Base-by-base conservation (phyloP, 2,329 filamentous ascomycete genomes). In the Colletotrichum kahawae region DNA sequence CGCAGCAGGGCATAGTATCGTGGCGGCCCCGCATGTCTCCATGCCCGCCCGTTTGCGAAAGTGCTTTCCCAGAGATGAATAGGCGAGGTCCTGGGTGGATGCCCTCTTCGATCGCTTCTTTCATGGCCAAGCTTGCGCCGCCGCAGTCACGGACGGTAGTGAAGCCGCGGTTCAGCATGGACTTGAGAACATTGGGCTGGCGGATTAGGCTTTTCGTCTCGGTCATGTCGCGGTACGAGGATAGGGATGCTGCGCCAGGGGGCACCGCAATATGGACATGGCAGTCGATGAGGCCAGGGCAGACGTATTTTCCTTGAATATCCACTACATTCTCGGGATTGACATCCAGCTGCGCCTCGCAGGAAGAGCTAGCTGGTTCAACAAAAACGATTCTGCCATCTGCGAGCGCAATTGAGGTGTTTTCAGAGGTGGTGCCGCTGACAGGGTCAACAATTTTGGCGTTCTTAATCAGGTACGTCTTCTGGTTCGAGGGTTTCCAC, bases 41-140 rank as follows among this genome's bases (percentile, higher is more conserved):
- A 76, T 92, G 90, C 0, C 91, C 90, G 3, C 90, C 90, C 0
- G 90, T 90, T 80, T 92, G 90, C 7, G 85, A 88, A 7, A 92
- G 85, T 0, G 87, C 89, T 64, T 88, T 84, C 7, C 87, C 88
- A 3, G 88, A 84, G 33, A 90, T 89, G 80, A 91, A 90, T 7
- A 92, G 79, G 8, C 90, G 82, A 1, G 90, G 91, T 0, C 90
- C 90, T 2, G 87, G 86, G 59, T 89, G 85, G 0, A 92, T 84
- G 1, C 43, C 43, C n/a, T 51, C 43, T 13, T 51, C 43, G n/a
- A 51, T 2, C n/a, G 43, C 43, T 51, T 51, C 43, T 51, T 51
- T 51, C 43, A 51, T 51, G n/a, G 43, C 43, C 43, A 51, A 21
- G 3, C 83, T 83, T 2, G 90, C 90, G 5, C 91, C 91, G 1